Conservation (phyloP, 495 filamentous ascomycete genomes). For the Penicillium macrosclerotiorum region DNA sequence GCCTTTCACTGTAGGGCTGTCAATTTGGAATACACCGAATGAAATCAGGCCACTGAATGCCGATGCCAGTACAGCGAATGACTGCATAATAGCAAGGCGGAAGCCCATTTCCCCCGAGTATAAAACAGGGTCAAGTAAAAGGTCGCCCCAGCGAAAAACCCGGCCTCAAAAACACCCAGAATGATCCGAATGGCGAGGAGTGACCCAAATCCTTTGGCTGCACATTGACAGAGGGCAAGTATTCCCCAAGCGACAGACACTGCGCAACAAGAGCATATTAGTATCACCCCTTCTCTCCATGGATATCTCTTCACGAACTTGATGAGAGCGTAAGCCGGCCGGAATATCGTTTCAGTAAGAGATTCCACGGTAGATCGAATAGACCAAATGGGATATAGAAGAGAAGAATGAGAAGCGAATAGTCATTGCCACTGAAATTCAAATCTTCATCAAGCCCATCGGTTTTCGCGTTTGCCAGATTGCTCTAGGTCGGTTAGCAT, state of each 20-base stretch:
- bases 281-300: not conserved
- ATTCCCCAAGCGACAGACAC: slow-evolving; percentile 48
- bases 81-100: slow-evolving; percentile 70
- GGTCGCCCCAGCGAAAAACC: slow-evolving; percentile 58
- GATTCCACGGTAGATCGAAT: slow-evolving; percentile 58
- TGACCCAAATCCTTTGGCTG: slow-evolving; percentile 54
- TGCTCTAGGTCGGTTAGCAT: slow-evolving; percentile 34
- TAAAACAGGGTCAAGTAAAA: slow-evolving; percentile 61
- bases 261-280: slow-evolving; percentile 29
- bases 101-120: slow-evolving; percentile 62
- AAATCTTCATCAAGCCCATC: slow-evolving; percentile 51
- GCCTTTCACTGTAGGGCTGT: slow-evolving; percentile 43
- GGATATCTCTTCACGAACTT: slow-evolving; percentile 26
- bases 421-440: slow-evolving; percentile 56
- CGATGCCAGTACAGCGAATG: slow-evolving; percentile 63
- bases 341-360: slow-evolving; percentile 56
- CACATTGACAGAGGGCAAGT: slow-evolving; percentile 36
- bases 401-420: slow-evolving; percentile 64
- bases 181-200: slow-evolving; percentile 45
- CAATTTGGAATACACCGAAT: slow-evolving; percentile 68
- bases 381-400: slow-evolving; percentile 76
- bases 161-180: slow-evolving; percentile 58
- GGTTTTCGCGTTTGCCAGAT: slow-evolving; percentile 65
- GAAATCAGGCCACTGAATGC: slow-evolving; percentile 66
- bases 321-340: slow-evolving; percentile 45